Conservation (phyloP, 257 asterid species). For the Plectranthus barbatus region DNA sequence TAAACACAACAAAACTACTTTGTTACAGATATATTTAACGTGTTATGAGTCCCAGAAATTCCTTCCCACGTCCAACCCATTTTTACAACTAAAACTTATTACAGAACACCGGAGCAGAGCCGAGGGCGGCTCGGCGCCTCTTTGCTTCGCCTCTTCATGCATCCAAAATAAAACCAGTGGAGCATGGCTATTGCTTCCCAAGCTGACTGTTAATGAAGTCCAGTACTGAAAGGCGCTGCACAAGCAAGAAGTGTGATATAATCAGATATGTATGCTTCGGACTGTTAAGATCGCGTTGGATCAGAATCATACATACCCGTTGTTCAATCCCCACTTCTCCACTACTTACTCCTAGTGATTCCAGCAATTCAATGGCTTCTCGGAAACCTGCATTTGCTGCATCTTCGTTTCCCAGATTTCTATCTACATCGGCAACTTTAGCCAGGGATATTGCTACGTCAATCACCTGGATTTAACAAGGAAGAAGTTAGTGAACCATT, state of each 20-base stretch:
- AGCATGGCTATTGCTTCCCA: conserved; percentile 23
- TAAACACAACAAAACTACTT: neutral
- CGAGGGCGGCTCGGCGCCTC: too few relatives aligned
- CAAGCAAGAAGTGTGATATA: neutral
- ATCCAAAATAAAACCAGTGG: neutral
- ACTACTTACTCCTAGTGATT: conserved; percentile 37
- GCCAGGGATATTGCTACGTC: conserved; percentile 80
- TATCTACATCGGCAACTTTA: conserved; percentile 88
- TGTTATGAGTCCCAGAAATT: conserved; percentile 6
- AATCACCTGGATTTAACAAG: conserved; percentile 36
- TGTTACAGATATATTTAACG: neutral
- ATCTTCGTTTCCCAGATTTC: conserved; percentile 66
- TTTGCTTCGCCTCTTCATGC: neutral
- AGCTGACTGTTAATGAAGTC: conserved; percentile 66
- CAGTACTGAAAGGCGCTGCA: conserved; percentile 79
- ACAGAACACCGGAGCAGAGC: too few relatives aligned
- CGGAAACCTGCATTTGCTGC: conserved; percentile 56
- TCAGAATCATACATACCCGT: conserved; percentile 36
- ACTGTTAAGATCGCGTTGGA: neutral
- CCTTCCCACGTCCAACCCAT: neutral
- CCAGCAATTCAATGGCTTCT: conserved; percentile 67
- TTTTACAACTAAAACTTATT: too few relatives aligned
- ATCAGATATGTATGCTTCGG: conserved; percentile 1
- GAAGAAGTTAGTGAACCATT: neutral
- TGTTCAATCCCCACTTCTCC: conserved; percentile 59